Base-by-base conservation (phyloP, 371 early-diverging fungal genomes). In the Zopfochytrium polystomum region DNA sequence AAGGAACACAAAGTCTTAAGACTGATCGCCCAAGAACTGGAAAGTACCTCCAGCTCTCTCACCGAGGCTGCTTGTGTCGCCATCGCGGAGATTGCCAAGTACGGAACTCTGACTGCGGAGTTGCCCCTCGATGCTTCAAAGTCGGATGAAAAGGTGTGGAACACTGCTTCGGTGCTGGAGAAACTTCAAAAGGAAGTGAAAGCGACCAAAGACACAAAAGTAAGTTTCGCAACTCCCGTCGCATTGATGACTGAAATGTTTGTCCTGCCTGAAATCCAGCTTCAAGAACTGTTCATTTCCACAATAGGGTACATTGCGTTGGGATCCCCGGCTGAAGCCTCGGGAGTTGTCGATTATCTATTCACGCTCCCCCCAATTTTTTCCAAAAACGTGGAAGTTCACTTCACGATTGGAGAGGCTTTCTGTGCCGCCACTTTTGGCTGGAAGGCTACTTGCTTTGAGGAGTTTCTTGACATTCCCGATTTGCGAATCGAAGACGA, bases 401-500 rank as follows among this genome's bases (percentile, higher is more conserved):
- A 88, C 59, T 92, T 95, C 68, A 84, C 87, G 2, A 77, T 87
- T 32, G 95, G 93, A 22, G 92, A 91, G 60, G 85, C 94, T 0
- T 67, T 89, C 63, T 83, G 89, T 0, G 74, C 80, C 0, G 60
- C 85, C 11, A 76, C 85, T 1, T 85, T 81, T 51, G 89, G 93
- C 1, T 92, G 90, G 80, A 58, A 77, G 6, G 87, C 91, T 5
- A 71, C 82, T 3, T 77, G 83, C 26, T 83, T 91, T 79, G 69
- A 74, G 47, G 81, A 84, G 55, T 79, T 75, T 65, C 79, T 87
- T 56, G 86, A 88, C 60, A 76, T 88, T 26, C 79, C 80, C 1
- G 75, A 79, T 4, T 79, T 80, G 18, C 63, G 66, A 2, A 47
- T 68, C 4, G 61, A 75, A 56, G 20, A 30, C 18, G 48, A 11